phyloP scores from a whole-genome alignment of 176 grass and related monocot genomes.

The Avena eriantha region DNA sequence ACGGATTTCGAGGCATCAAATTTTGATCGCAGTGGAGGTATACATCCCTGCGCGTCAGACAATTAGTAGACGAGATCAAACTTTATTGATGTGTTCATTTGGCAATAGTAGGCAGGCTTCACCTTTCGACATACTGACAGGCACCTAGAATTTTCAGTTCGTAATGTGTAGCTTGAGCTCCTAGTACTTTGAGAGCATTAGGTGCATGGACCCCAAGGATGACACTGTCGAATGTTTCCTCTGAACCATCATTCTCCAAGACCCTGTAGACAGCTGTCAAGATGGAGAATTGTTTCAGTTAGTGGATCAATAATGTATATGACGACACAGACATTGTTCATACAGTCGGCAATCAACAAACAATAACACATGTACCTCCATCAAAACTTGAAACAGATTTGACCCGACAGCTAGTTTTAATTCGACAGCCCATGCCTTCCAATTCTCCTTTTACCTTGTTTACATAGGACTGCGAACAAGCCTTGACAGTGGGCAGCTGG shows the following conservation, averaged over 20 bases:
- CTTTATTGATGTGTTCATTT: background rate
- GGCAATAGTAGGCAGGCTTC: background rate
- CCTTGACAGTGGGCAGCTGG: slow-evolving; percentile 12
- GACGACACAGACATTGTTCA: background rate
- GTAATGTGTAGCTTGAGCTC: too few relatives aligned
- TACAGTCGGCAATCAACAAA: background rate
- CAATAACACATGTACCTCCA: background rate
- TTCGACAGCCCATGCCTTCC: slow-evolving; percentile 22
- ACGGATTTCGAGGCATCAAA: slow-evolving; percentile 4
- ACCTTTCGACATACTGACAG: slow-evolving; percentile 17
- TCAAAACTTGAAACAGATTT: slow-evolving; percentile 14
- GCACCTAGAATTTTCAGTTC: background rate
- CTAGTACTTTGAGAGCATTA: too few relatives aligned
- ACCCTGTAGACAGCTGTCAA: slow-evolving; percentile 15
- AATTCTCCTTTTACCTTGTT: slow-evolving; percentile 8
- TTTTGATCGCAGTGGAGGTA: slow-evolving; percentile 19
- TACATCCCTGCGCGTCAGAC: background rate
- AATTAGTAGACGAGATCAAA: background rate
- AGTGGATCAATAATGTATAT: background rate
- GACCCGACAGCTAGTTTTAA: background rate
- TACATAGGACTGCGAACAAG: background rate
- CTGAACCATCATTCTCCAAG: slow-evolving; percentile 12
- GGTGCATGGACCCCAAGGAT: background rate
- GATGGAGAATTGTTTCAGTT: background rate
- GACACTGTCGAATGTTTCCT: slow-evolving; percentile 29